phyloP scores from a whole-genome alignment of 2,329 filamentous ascomycete species.

The Penicillium carneum region DNA sequence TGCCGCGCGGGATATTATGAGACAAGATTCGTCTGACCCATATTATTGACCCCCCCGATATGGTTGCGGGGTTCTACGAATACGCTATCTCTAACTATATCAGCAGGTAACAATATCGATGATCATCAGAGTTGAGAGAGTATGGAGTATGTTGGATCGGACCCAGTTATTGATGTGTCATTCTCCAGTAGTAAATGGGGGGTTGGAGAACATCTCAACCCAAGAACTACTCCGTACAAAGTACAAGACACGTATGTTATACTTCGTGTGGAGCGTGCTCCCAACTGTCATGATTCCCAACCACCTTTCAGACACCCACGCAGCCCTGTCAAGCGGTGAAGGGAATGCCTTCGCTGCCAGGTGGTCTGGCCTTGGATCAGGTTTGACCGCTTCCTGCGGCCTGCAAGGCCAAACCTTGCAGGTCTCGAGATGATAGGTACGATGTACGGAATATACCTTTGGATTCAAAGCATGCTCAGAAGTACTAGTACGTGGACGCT shows the following conservation, averaged over 20 bases:
- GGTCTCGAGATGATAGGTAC: conserved; percentile 22
- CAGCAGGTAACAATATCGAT: conserved; percentile 14
- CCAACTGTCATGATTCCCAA: conserved; percentile 19
- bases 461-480: conserved; percentile 17
- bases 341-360: conserved; percentile 24
- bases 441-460: background rate
- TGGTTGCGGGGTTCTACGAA: conserved; percentile 23
- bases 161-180: conserved; percentile 9
- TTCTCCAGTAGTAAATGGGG: no score
- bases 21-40: conserved; percentile 24
- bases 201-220: conserved; percentile 3
- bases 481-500: conserved; percentile 11
- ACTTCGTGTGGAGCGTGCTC: conserved; percentile 19
- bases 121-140: conserved; percentile 10
- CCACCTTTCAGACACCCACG: conserved; percentile 32
- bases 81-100: background rate
- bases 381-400: conserved; percentile 41
- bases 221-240: background rate
- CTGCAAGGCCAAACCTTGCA: conserved; percentile 42
- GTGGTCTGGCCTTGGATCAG: conserved; percentile 26
- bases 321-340: conserved; percentile 36
- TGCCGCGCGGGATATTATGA: conserved; percentile 32
- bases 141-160: background rate
- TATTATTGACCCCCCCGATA: background rate
- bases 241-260: conserved; percentile 15